Evolutionary conservation across 2,329 filamentous ascomycete genomes (phyloP).

Genomic region (Colletotrichum simmondsii): DNA sequence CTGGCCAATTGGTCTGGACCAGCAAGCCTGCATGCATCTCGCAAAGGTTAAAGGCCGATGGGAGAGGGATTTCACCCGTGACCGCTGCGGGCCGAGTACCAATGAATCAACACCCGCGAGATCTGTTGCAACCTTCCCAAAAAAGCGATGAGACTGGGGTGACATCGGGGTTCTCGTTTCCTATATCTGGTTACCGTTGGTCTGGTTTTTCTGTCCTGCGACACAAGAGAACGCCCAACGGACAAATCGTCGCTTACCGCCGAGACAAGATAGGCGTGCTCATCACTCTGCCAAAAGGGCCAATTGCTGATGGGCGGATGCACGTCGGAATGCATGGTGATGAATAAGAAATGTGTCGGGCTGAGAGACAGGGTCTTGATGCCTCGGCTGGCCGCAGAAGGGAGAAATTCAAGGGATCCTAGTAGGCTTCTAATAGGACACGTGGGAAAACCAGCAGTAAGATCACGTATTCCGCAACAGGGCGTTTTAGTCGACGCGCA

Average conservation of each 20-base stretch:
- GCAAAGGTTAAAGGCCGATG: background rate
- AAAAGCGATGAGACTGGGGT: slow-evolving; percentile 12
- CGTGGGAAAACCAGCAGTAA: background rate
- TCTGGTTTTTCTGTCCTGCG: background rate
- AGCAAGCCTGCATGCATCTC: slow-evolving; percentile 13
- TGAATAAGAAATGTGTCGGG: slow-evolving; percentile 11
- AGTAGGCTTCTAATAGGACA: background rate
- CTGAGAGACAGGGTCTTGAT: background rate
- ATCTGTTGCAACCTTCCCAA: slow-evolving; percentile 19
- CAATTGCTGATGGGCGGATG: background rate
- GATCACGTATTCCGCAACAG: background rate
- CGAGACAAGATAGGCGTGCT: background rate
- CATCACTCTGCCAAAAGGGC: background rate
- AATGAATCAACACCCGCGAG: background rate
- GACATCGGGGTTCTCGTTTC: background rate
- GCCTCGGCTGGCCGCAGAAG: background rate
- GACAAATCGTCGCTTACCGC: slow-evolving; percentile 7
- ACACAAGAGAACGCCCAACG: background rate
- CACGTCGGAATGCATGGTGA: slow-evolving; percentile 6
- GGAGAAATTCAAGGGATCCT: background rate
- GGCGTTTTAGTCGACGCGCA: background rate
- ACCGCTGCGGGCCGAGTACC: background rate
- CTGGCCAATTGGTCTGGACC: slow-evolving; percentile 15
- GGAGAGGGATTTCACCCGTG: background rate
- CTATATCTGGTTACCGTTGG: background rate